Evolutionary conservation across 805 yeast species (phyloP).

Genomic region (Pichia occidentalis): DNA sequence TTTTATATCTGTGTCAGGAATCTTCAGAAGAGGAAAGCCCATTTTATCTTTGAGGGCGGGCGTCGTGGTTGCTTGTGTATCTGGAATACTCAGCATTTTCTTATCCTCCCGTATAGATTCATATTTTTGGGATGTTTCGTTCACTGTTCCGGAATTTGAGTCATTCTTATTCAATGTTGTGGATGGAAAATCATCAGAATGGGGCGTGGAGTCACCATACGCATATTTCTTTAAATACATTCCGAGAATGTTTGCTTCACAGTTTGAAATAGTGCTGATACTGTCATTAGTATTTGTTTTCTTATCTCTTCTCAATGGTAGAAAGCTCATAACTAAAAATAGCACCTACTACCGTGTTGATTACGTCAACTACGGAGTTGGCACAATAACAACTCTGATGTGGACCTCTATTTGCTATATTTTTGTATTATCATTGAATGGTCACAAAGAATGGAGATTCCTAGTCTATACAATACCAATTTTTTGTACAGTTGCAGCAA

Average conservation of each 20-base stretch:
- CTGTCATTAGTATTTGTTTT: background rate
- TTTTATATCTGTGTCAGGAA: constrained; percentile 32
- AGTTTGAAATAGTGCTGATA: constrained; percentile 7
- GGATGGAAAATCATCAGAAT: constrained; percentile 62
- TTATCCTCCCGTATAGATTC: constrained; percentile 56
- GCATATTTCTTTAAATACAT: constrained; percentile 57
- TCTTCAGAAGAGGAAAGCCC: constrained; percentile 38
- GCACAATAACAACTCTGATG: constrained; percentile 39
- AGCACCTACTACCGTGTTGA: constrained; percentile 9
- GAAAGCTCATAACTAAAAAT: background rate
- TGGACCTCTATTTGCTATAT: constrained; percentile 50
- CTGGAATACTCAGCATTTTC: constrained; percentile 42
- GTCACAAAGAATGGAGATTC: constrained; percentile 94
- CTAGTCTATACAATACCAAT: constrained; percentile 71
- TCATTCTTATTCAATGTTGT: constrained; percentile 71
- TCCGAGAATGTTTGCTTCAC: constrained; percentile 36
- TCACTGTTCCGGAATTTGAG: constrained; percentile 61
- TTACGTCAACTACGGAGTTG: constrained; percentile 24
- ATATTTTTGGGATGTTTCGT: constrained; percentile 56
- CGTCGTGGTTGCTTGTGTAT: constrained; percentile 33
- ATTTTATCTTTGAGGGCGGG: constrained; percentile 14
- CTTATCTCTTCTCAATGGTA: constrained; percentile 1
- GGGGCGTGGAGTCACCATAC: constrained; percentile 79
- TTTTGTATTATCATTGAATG: constrained; percentile 65
- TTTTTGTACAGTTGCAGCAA: constrained; percentile 33